Percentiles rank a stretch among this genome's conserved stretches.
phyloP scores from a whole-genome alignment of 2,329 filamentous ascomycete species.

The Claviceps sp. region DNA sequence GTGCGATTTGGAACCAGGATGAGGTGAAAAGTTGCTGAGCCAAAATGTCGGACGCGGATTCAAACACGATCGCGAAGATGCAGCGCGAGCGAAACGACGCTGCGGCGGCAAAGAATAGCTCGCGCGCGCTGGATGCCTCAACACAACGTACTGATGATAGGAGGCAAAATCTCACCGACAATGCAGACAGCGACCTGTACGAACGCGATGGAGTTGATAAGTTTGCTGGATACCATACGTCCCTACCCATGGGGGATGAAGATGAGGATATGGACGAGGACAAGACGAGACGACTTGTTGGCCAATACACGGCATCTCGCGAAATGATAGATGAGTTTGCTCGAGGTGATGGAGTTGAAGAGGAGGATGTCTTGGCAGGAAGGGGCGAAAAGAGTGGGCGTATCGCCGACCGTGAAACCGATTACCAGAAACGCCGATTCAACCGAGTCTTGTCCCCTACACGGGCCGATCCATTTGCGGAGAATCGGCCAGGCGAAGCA shows the following conservation, averaged over 20 bases:
- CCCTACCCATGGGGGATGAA: constrained; percentile 65
- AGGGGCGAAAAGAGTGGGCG: constrained; percentile 77
- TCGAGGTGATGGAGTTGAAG: constrained; percentile 70
- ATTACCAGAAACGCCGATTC: constrained; percentile 93
- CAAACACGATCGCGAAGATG: constrained; percentile 74
- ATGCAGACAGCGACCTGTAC: constrained; percentile 80
- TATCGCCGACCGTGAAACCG: constrained; percentile 85
- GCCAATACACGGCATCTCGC: constrained; percentile 88
- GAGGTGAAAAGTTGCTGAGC: constrained; percentile 22
- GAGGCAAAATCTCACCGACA: constrained; percentile 84
- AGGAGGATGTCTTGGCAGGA: constrained; percentile 77
- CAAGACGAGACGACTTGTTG: constrained; percentile 65
- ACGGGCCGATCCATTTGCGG: constrained; percentile 72
- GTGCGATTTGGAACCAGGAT: constrained; percentile 29
- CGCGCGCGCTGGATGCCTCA: constrained; percentile 63
- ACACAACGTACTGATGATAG: constrained; percentile 76
- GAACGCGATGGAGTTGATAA: constrained; percentile 65
- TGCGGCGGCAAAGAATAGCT: constrained; percentile 66
- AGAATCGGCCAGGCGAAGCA: constrained; percentile 55
- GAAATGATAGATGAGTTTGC: constrained; percentile 93
- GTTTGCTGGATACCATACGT: constrained; percentile 82
- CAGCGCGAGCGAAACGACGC: constrained; percentile 86
- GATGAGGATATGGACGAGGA: constrained; percentile 71
- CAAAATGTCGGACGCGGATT: constrained; percentile 66
- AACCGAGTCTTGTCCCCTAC: constrained; percentile 78